Evolutionary conservation across 23 red algal genomes (phyloP).

Genomic region (Porphyridium purpureum): DNA sequence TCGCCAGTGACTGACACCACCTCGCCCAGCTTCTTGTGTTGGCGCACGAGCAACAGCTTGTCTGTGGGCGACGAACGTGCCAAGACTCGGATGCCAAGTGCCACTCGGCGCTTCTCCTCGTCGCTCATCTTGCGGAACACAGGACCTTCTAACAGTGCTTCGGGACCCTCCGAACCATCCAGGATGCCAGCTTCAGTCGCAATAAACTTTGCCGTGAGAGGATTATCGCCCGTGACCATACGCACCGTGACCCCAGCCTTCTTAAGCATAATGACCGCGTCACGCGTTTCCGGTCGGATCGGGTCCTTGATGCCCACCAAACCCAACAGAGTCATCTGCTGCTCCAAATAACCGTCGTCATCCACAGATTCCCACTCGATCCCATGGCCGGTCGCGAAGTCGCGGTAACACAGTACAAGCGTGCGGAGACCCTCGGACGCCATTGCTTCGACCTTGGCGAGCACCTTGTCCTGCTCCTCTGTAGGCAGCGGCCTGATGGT

Average conservation of each 20-base stretch:
- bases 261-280: conserved; percentile 41
- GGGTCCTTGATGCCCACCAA: conserved; percentile 84
- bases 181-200: conserved; percentile 57
- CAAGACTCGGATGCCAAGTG: conserved; percentile 45
- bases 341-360: conserved; percentile 19
- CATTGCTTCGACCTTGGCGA: conserved; percentile 14
- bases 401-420: conserved; percentile 47
- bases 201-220: conserved; percentile 54
- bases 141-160: conserved; percentile 39
- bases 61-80: conserved; percentile 76
- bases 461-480: conserved; percentile 5
- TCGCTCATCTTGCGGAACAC: conserved; percentile 41
- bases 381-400: no score
- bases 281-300: conserved; percentile 58
- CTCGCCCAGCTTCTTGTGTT: conserved; percentile 47
- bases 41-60: conserved; percentile 56
- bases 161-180: conserved; percentile 11
- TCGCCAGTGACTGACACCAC: conserved; percentile 88
- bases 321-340: conserved; percentile 45
- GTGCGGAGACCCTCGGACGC: conserved; percentile 47
- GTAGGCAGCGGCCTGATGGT: conserved; percentile 10
- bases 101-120: conserved; percentile 19
- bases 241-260: conserved; percentile 82
- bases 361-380: no score
- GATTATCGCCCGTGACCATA: conserved; percentile 91